A percentile compares a stretch with the other conserved stretches of the same genome.
phyloP scores from a whole-genome alignment of 257 asterid species.

The Solanum appendiculatum region DNA sequence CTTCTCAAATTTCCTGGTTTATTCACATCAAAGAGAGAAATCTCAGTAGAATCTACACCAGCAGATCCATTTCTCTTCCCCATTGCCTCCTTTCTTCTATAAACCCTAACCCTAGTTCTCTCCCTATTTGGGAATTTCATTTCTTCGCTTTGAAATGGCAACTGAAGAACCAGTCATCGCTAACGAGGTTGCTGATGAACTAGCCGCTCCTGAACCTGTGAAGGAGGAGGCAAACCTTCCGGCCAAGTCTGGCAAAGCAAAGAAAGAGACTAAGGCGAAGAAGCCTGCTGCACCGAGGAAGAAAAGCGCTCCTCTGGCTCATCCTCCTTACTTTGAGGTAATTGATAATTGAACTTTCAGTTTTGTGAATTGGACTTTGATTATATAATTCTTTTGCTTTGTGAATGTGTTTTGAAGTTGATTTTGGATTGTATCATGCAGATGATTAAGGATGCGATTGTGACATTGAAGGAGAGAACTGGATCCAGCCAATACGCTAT shows the following conservation, averaged over 20 bases:
- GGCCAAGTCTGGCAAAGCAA: slow-evolving; percentile 14
- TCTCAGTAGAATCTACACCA: background rate
- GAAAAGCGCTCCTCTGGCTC: slow-evolving; percentile 16
- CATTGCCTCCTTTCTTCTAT: background rate
- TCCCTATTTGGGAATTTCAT: background rate
- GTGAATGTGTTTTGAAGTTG: background rate
- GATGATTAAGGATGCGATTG: slow-evolving; percentile 82
- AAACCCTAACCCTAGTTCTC: slow-evolving; percentile 17
- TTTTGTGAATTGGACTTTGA: background rate
- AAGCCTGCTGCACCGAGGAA: slow-evolving; percentile 52
- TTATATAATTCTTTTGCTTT: background rate
- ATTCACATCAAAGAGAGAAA: background rate
- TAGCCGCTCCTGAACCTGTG: slow-evolving; percentile 7
- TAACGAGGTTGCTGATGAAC: slow-evolving; percentile 14
- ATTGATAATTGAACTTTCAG: background rate
- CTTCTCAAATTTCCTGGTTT: slow-evolving; percentile 14
- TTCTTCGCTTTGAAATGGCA: slow-evolving; percentile 15
- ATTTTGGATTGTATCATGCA: slow-evolving; percentile 5
- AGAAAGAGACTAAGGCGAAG: slow-evolving; percentile 35
- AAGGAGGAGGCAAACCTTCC: slow-evolving; percentile 7
- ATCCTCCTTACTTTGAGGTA: slow-evolving; percentile 86
- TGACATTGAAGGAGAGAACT: slow-evolving; percentile 51
- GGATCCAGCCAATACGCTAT: slow-evolving; percentile 90
- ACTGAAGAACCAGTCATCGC: slow-evolving; percentile 39
- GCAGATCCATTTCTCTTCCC: background rate